These are phyloP conservation scores for Colletotrichum caudatum DNA, from an alignment of 2,329 filamentous ascomycete species.

Conservation along the genomic window DNA sequence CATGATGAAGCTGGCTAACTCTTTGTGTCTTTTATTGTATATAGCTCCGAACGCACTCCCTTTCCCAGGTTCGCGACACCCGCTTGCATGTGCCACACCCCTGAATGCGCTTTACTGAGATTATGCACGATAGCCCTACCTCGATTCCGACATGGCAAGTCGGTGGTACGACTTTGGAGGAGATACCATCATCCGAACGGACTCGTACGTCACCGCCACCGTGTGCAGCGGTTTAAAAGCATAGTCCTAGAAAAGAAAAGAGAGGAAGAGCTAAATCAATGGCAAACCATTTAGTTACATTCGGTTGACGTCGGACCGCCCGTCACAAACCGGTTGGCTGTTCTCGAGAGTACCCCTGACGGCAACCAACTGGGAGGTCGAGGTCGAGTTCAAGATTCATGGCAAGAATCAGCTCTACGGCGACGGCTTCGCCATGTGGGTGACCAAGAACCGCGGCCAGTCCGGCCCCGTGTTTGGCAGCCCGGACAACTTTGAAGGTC, in stretches of 20 bases:
- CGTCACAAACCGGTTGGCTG: constrained; percentile 91
- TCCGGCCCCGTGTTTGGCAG: constrained; percentile 89
- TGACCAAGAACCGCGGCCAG: constrained; percentile 90
- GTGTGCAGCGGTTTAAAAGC: background rate
- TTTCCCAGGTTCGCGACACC: constrained; percentile 70
- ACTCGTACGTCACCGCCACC: constrained; percentile 64
- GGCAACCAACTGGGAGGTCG: constrained; percentile 98
- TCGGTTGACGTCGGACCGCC: constrained; percentile 89
- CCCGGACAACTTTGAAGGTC: constrained; percentile 88
- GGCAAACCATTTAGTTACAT: constrained; percentile 74
- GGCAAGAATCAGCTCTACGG: constrained; percentile 92
- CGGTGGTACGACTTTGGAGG: constrained; percentile 99
- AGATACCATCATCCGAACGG: constrained; percentile 84
- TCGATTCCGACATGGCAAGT: constrained; percentile 98
- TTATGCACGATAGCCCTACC: constrained; percentile 77
- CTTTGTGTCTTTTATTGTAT: constrained; percentile 43
- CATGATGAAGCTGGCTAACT: constrained; percentile 38
- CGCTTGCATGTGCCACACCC: constrained; percentile 14
- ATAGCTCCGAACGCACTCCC: constrained; percentile 87
- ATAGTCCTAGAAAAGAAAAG: background rate
- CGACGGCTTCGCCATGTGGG: constrained; percentile 97
- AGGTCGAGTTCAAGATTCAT: constrained; percentile 94
- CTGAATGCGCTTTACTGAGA: constrained; percentile 32
- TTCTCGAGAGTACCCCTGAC: constrained; percentile 95
- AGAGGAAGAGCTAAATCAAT: constrained; percentile 44